phyloP scores from a whole-genome alignment of 805 yeast species.

The Starmera amethionina region DNA sequence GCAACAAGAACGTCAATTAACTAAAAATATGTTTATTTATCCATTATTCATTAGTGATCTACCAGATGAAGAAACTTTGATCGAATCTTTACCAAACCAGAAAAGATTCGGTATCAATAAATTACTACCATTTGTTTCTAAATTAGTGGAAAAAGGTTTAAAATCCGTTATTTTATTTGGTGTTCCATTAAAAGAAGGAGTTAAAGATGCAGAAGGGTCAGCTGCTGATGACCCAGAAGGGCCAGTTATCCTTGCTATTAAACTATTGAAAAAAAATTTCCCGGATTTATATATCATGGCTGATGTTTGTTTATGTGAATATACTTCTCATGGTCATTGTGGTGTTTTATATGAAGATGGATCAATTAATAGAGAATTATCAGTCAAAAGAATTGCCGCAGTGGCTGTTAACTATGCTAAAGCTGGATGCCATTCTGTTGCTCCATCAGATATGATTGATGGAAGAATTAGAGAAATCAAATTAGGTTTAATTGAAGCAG shows the following conservation, averaged over 20 bases:
- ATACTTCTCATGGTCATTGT: slow-evolving; percentile 97
- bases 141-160: slow-evolving; percentile 72
- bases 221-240: slow-evolving; percentile 95
- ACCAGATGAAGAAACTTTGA: slow-evolving; percentile 67
- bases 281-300: slow-evolving; percentile 84
- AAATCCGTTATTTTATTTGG: slow-evolving; percentile 86
- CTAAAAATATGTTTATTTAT: slow-evolving; percentile 84
- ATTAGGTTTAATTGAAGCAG: slow-evolving; percentile 67
- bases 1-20: slow-evolving; percentile 80
- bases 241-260: slow-evolving; percentile 80
- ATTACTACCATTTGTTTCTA: slow-evolving; percentile 58
- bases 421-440: slow-evolving; percentile 94
- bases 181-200: slow-evolving; percentile 67
- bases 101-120: slow-evolving; percentile 79
- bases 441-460: slow-evolving; percentile 97
- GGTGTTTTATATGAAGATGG: slow-evolving; percentile 88
- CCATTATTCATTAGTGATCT: slow-evolving; percentile 81
- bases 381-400: slow-evolving; percentile 80
- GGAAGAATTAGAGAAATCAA: slow-evolving; percentile 89
- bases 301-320: slow-evolving; percentile 95
- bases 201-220: slow-evolving; percentile 74
- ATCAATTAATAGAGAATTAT: slow-evolving; percentile 58
- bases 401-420: slow-evolving; percentile 92
- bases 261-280: slow-evolving; percentile 49
- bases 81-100: slow-evolving; percentile 80